A percentile compares a stretch with the other conserved stretches of the same genome.
Conservation (phyloP, 2,329 filamentous ascomycete species). For the Cytospora piceae region DNA sequence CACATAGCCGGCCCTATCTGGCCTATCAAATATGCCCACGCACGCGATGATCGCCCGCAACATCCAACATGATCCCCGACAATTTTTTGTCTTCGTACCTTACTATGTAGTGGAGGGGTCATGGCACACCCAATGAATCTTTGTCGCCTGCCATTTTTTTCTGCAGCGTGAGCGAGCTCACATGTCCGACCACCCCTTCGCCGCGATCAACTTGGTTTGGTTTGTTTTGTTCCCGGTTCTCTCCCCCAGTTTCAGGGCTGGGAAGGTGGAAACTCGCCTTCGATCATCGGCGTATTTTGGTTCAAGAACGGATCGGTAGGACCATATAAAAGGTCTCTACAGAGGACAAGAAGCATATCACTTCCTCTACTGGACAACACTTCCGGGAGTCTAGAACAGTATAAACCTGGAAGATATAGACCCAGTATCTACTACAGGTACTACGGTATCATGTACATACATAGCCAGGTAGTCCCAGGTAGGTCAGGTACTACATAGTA, state of each 20-base stretch:
- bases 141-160: background rate
- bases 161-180: background rate
- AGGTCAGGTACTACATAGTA: background rate
- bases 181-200: slow-evolving; percentile 11
- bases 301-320: background rate
- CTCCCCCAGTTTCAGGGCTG: background rate
- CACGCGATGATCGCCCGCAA: slow-evolving; percentile 23
- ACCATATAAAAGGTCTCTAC: background rate
- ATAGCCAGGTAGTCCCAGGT: background rate
- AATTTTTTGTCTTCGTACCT: background rate
- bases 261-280: background rate
- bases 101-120: background rate
- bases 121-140: background rate
- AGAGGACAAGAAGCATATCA: background rate
- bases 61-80: slow-evolving; percentile 8
- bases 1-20: slow-evolving; percentile 21
- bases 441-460: background rate
- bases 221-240: slow-evolving; percentile 10
- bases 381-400: background rate
- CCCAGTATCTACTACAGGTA: background rate
- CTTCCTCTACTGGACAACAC: background rate
- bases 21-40: slow-evolving; percentile 30
- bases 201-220: background rate
- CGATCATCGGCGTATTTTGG: background rate
- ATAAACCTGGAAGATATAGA: background rate